Base-by-base conservation (phyloP, 2,329 filamentous ascomycete species). In the Hawksworthiomyces lignivorus region DNA sequence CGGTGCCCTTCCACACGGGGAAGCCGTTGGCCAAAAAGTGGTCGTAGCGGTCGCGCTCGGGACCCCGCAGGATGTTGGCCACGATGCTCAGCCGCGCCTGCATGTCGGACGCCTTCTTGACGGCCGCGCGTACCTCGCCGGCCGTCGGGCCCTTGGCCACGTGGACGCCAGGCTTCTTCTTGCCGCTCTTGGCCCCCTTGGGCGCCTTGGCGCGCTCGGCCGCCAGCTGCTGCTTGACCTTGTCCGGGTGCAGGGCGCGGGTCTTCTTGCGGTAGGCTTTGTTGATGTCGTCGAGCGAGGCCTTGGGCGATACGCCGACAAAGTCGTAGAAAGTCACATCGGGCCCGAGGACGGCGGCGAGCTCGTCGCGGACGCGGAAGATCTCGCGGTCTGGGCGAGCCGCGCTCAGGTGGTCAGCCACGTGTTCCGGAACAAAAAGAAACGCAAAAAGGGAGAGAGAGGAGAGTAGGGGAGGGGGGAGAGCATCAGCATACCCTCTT, bases 361-460 rank as follows among this genome's bases (percentile, higher is more conserved):
- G 77, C 61, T 97, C 92, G 67, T 96, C 88, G 57, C 83, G 83
- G 48, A 98, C 74, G 54, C 88, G 85, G 70, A 98, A 98, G 68
- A 98, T 97, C 67, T 98, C 92, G 60, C 94, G 87, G 66, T 98
- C 92, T 94, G 56, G n/a, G n/a, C n/a, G n/a, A n/a, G n/a, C n/a
- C n/a, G n/a, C n/a, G n/a, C n/a, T n/a, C n/a, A n/a, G n/a, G 26
- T 9, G 11, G 26, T 30, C 10, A 28, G 17, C 27, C 17, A 11
- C 8, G 24, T 26, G 8, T 26, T 26, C 8, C 8, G 8, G 12
- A 1, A 41, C 32, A 36, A 30, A 21, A 38, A 46, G 43, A 32
- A 41, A 24, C 14, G 12, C 27, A 7, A 15, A 24, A 34, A 6
- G 26, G 34, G 17, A 32, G 18, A 49, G 31, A 20, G 19, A 32